phyloP scores from a whole-genome alignment of 108 stramenopile genomes.

The Discostella stelligeroides region DNA sequence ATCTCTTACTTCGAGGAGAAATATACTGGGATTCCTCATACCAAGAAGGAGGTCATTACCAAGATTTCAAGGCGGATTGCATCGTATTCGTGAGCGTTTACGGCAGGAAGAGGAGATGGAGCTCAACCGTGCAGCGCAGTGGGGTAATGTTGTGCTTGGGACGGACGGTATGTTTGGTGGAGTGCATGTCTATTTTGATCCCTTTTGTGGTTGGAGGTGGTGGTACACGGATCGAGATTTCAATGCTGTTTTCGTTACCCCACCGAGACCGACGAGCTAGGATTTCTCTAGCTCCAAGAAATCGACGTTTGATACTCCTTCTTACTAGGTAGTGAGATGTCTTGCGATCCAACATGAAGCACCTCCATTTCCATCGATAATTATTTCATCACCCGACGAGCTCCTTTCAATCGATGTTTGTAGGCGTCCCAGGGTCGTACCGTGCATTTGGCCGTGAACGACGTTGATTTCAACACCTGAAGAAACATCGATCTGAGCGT shows the following conservation, averaged over 20 bases:
- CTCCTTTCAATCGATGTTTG: too few relatives aligned
- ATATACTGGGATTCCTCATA: conserved; percentile 38
- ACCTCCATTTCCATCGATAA: too few relatives aligned
- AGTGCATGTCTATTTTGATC: conserved; percentile 80
- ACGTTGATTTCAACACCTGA: too few relatives aligned
- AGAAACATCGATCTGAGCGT: too few relatives aligned
- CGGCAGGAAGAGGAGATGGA: conserved; percentile 24
- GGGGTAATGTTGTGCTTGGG: conserved; percentile 25
- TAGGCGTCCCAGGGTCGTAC: too few relatives aligned
- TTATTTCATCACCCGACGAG: too few relatives aligned
- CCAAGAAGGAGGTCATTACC: conserved; percentile 41
- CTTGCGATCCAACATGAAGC: too few relatives aligned
- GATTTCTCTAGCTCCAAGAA: too few relatives aligned
- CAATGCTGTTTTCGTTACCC: conserved; percentile 51
- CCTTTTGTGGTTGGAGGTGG: conserved; percentile 71
- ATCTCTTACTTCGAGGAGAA: conserved; percentile 16
- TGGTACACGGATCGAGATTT: conserved; percentile 76
- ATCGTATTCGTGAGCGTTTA: conserved; percentile 27
- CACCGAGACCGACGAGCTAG: background rate
- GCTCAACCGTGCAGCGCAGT: conserved; percentile 28
- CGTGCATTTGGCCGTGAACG: too few relatives aligned
- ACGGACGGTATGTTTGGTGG: conserved; percentile 47
- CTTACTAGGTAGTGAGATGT: too few relatives aligned
- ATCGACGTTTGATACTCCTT: too few relatives aligned
- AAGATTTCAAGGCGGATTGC: conserved; percentile 20